Conservation (phyloP, 2,329 filamentous ascomycete species). For the Aspergillus alliaceus region DNA sequence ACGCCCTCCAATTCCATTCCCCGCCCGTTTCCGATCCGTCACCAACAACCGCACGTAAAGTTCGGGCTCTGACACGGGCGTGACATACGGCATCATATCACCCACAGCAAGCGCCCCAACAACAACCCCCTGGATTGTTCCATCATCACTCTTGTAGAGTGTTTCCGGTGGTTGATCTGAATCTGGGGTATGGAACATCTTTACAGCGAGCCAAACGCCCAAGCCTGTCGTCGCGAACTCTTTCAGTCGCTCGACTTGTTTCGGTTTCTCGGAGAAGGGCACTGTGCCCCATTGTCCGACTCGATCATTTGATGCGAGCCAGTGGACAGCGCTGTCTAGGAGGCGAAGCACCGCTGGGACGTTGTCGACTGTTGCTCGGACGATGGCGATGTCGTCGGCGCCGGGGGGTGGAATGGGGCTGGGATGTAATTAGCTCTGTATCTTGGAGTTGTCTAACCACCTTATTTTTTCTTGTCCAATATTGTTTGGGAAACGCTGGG, state of each 20-base stretch:
- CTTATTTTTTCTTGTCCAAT: background rate
- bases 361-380: background rate
- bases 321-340: background rate
- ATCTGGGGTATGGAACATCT: background rate
- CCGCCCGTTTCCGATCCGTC: background rate
- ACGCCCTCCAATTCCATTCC: background rate
- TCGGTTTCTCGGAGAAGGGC: background rate
- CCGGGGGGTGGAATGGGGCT: background rate
- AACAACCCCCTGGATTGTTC: background rate
- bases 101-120: background rate
- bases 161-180: background rate
- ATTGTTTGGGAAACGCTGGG: background rate
- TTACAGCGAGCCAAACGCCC: background rate
- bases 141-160: background rate
- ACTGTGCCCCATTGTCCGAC: background rate
- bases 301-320: background rate
- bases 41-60: background rate
- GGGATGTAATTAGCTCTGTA: background rate
- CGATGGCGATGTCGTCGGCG: background rate
- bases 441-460: background rate
- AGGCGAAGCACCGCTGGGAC: background rate
- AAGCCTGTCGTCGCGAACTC: background rate
- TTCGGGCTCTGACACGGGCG: background rate
- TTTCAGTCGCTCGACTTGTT: background rate
- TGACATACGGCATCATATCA: background rate